phyloP scores from a whole-genome alignment of 352 stramenopile species.

The Plasmopara muralis region DNA sequence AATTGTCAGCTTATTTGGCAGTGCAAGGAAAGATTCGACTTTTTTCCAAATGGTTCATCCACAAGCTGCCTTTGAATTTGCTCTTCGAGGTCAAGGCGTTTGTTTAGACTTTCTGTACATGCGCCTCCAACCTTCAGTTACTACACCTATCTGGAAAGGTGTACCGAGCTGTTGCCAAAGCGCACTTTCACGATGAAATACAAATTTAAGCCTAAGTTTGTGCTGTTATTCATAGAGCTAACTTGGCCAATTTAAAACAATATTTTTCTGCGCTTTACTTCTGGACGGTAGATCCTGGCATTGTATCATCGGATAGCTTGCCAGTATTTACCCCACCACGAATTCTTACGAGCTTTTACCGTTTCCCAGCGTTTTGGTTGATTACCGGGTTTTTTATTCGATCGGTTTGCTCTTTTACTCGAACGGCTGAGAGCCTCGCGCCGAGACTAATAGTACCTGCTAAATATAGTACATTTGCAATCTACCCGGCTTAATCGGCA shows the following conservation, averaged over 20 bases:
- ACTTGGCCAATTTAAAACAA: constrained; percentile 12
- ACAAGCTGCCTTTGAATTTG: background rate
- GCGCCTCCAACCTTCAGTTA: background rate
- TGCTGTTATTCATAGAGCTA: constrained; percentile 2
- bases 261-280: background rate
- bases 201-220: constrained; percentile 7
- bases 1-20: constrained; percentile 7
- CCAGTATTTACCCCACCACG: constrained; percentile 1
- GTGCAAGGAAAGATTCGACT: background rate
- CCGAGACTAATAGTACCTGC: background rate
- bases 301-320: background rate
- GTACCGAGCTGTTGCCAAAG: constrained; percentile 1
- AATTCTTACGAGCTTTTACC: background rate
- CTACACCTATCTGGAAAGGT: background rate
- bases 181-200: constrained; percentile 1
- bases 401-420: background rate
- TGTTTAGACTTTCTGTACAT: constrained; percentile 12
- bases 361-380: background rate
- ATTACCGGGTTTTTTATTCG: background rate
- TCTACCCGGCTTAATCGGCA: background rate
- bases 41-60: constrained; percentile 7
- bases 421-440: background rate
- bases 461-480: background rate
- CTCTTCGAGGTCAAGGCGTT: background rate
- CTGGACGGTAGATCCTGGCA: background rate